Evolutionary conservation across 257 asterid genomes (phyloP), one percentile per base, ranked within the genome.

Genomic region (Fraxinus pennsylvanica): DNA sequence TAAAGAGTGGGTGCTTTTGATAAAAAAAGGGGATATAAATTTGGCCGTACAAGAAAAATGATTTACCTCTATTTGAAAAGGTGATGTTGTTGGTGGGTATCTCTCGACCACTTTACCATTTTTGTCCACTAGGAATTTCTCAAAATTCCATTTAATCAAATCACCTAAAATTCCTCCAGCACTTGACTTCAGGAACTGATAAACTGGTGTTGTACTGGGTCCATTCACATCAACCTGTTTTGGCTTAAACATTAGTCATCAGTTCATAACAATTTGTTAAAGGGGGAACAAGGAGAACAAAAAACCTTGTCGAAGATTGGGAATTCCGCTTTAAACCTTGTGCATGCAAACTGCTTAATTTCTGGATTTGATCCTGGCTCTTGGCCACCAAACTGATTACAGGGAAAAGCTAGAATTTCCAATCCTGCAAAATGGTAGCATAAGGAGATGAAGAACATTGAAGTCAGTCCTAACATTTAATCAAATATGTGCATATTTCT

Each of bases 311-410:
- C 96, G 59, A 95, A 95, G 41, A 95, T 92, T 0, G 97, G 97
- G 82, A 92, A 95, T 74, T 95, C 99, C 1, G 97, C 96, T 92
- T 92, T 91, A 61, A 78, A 95, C 61, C 94, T 86, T 30, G 98
- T 90, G 77, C 97, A 92, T 27, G 99, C 97, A 74, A 92, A 91
- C 80, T 90, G 87, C 85, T 95, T 95, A 50, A 95, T 95, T 70
- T 94, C 96, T 17, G 85, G 74, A 86, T 92, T 94, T 6, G 97
- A 88, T 77, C 97, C 98, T 13, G 99, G 97, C 84, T 29, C 99
- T 85, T 94, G 99, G 63, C 90, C 96, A 35, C 99, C 99, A 78
- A 94, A 94, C 82, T 94, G 99, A 84, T 94, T 94, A 76, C 99
- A 91, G 15, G 97, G 99, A 50, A 94, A 94, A 75, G 99, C 99